These are phyloP conservation scores for Boletus subcaerulescens DNA, from an alignment of 768 basidiomycete genomes.

Conservation along the genomic window DNA sequence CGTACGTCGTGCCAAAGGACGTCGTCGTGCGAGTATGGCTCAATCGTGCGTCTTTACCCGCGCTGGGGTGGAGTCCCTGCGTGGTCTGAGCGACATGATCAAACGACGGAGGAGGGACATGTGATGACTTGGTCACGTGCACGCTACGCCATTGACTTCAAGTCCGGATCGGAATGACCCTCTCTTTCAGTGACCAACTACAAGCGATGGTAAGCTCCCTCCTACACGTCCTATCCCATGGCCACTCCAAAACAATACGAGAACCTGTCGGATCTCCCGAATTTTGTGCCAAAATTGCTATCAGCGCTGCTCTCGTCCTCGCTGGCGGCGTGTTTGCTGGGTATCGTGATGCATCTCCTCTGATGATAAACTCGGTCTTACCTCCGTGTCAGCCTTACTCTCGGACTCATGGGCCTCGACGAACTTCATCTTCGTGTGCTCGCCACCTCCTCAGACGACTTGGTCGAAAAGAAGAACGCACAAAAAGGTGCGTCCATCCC, in stretches of 20 bases:
- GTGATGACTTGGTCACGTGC: too few relatives aligned
- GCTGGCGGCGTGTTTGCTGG: conserved; percentile 92
- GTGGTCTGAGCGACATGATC: too few relatives aligned
- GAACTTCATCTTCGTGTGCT: conserved; percentile 88
- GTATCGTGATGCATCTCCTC: conserved; percentile 33
- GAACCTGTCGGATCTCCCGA: conserved; percentile 50
- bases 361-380: not conserved
- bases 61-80: too few relatives aligned
- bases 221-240: not conserved
- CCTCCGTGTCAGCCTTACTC: conserved; percentile 58
- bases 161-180: not conserved
- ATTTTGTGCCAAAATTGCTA: conserved; percentile 71
- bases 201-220: conserved; percentile 6
- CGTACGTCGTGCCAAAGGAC: conserved; percentile 72
- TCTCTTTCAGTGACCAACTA: not conserved
- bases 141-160: too few relatives aligned
- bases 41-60: conserved; percentile 24
- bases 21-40: conserved; percentile 69
- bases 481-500: conserved; percentile 49
- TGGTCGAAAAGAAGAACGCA: conserved; percentile 64
- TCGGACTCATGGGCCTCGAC: conserved; percentile 92
- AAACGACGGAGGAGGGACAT: too few relatives aligned
- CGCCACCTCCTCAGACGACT: conserved; percentile 75
- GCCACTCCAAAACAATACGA: not conserved
- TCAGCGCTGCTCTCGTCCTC: conserved; percentile 71